Conservation (phyloP, 192 early-diverging fungal genomes). For the Umbelopsis isabellina region DNA sequence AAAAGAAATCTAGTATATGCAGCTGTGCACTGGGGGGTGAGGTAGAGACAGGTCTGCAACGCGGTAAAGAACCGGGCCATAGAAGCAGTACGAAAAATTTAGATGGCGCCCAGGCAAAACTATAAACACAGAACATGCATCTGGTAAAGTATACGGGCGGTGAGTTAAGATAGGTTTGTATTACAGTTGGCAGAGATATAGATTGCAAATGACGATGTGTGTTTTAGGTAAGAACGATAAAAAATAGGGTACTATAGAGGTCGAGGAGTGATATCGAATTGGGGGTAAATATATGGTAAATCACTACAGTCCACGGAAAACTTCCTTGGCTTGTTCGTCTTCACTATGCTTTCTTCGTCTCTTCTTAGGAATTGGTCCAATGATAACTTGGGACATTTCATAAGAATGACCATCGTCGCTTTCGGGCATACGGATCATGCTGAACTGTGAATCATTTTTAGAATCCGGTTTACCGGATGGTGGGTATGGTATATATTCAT, state of each 20-base stretch:
- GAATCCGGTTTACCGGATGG: not conserved
- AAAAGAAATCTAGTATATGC: too few relatives aligned
- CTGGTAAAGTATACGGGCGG: too few relatives aligned
- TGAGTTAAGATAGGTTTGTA: too few relatives aligned
- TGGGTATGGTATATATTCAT: not conserved
- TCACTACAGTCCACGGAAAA: not conserved
- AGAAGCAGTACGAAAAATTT: too few relatives aligned
- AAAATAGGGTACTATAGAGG: too few relatives aligned
- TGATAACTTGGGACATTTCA: not conserved
- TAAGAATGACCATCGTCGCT: not conserved
- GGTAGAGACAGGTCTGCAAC: too few relatives aligned
- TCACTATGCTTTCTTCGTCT: constrained; percentile 17
- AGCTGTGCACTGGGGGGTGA: too few relatives aligned
- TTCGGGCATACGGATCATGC: constrained; percentile 4
- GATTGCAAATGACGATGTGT: not conserved
- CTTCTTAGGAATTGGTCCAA: not conserved
- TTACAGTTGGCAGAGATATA: too few relatives aligned
- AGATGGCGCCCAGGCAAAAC: too few relatives aligned
- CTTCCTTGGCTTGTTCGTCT: not conserved
- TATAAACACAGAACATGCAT: too few relatives aligned
- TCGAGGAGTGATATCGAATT: not conserved
- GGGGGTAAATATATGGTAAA: not conserved
- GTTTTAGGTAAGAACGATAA: not conserved
- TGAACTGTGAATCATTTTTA: not conserved
- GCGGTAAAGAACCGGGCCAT: too few relatives aligned